Percentiles rank a stretch among this genome's conserved stretches.
These are phyloP conservation scores for Mortierella sp. DNA, from an alignment of 371 early-diverging fungal genomes.

Conservation along the genomic window DNA sequence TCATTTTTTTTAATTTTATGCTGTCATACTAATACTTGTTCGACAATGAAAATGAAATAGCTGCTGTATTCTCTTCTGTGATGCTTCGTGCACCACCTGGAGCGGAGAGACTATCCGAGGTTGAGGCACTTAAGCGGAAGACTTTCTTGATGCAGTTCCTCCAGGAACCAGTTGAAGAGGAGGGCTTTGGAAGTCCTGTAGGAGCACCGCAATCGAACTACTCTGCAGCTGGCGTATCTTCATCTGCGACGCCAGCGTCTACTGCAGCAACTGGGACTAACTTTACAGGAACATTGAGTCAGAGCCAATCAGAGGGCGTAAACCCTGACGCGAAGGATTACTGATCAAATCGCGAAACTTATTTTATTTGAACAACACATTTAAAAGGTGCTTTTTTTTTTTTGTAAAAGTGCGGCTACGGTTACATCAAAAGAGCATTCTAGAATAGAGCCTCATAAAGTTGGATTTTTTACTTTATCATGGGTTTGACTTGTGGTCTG, in stretches of 20 bases:
- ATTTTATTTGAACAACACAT: too few species aligned
- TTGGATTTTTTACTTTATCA: too few species aligned
- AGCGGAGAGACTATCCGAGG: constrained; percentile 46
- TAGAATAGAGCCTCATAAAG: too few species aligned
- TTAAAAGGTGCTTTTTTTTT: too few species aligned
- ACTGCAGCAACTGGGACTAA: not conserved
- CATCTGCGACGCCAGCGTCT: not conserved
- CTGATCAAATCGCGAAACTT: not conserved
- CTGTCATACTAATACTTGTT: not conserved
- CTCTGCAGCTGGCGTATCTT: not conserved
- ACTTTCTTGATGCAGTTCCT: constrained; percentile 53
- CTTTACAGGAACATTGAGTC: not conserved
- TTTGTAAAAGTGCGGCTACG: too few species aligned
- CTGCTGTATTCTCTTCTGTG: constrained; percentile 45
- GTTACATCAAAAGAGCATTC: too few species aligned
- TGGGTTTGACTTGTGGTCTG: too few species aligned
- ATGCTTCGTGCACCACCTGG: constrained; percentile 55
- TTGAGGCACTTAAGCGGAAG: constrained; percentile 43
- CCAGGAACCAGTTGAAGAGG: constrained; percentile 51
- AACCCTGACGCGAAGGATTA: not conserved
- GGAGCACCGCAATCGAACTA: constrained; percentile 1
- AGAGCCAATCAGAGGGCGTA: not conserved
- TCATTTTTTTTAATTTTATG: not conserved
- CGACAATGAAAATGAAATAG: not conserved
- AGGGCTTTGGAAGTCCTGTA: constrained; percentile 9